Conservation (phyloP, 106 monocot species). For the Cymbidium sinense region DNA sequence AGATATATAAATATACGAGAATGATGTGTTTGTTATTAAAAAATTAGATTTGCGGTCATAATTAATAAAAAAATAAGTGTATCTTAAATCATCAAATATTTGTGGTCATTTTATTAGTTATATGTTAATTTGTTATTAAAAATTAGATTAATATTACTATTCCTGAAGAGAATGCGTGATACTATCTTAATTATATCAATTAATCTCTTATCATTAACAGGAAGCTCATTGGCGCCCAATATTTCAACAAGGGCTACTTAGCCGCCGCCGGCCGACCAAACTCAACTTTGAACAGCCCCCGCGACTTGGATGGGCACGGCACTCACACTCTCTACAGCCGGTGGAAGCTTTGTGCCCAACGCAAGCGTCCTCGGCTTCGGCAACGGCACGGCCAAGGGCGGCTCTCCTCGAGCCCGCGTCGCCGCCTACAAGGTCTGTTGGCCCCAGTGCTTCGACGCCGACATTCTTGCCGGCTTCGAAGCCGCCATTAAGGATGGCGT, state of each 20-base stretch:
- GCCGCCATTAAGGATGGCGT: constrained; percentile 43
- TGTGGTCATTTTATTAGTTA: too few relatives aligned
- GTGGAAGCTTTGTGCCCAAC: constrained; percentile 7
- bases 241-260: constrained; percentile 18
- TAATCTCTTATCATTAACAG: not conserved
- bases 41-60: too few relatives aligned
- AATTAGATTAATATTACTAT: too few relatives aligned
- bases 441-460: constrained; percentile 31
- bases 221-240: constrained; percentile 21
- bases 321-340: constrained; percentile 33
- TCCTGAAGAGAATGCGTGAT: too few relatives aligned
- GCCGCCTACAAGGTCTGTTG: constrained; percentile 49
- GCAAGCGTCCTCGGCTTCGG: constrained; percentile 28
- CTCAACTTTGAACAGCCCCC: constrained; percentile 12
- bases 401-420: constrained; percentile 36
- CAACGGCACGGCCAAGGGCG: constrained; percentile 49
- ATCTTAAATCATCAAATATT: too few relatives aligned
- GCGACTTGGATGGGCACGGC: constrained; percentile 19
- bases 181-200: too few relatives aligned
- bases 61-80: too few relatives aligned
- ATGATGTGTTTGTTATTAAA: too few relatives aligned
- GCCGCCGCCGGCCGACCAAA: constrained; percentile 8
- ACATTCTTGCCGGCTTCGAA: constrained; percentile 44
- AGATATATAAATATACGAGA: too few relatives aligned
- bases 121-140: too few relatives aligned